Evolutionary conservation across 2,329 filamentous ascomycete genomes (phyloP).

Genomic region (Beauveria brongniartii): DNA sequence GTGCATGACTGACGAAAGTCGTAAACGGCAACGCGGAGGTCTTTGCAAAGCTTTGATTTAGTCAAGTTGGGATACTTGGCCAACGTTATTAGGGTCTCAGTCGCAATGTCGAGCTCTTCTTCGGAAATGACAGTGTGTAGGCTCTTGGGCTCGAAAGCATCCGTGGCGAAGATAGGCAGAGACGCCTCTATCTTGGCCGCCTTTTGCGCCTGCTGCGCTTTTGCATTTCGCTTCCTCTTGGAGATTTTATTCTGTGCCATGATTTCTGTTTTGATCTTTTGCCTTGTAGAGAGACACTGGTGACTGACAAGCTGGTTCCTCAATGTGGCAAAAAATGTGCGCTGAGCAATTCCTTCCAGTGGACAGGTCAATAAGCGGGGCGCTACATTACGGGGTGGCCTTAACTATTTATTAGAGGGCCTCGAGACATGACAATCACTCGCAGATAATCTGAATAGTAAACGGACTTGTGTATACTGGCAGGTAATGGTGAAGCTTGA

Average conservation of each 20-base stretch:
- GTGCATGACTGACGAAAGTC: slow-evolving; percentile 62
- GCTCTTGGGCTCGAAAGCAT: slow-evolving; percentile 36
- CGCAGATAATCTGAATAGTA: too few relatives aligned
- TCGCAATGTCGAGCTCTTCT: slow-evolving; percentile 59
- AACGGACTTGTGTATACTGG: too few relatives aligned
- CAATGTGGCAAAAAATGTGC: background rate
- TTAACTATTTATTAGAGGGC: too few relatives aligned
- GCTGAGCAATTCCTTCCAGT: background rate
- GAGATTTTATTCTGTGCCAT: slow-evolving; percentile 39
- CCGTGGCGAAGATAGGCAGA: slow-evolving; percentile 27
- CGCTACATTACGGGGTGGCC: background rate
- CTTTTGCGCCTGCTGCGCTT: slow-evolving; percentile 29
- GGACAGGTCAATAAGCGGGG: background rate
- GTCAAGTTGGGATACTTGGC: slow-evolving; percentile 52
- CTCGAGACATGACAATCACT: background rate
- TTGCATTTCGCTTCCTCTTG: slow-evolving; percentile 36
- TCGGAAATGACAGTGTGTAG: slow-evolving; percentile 47
- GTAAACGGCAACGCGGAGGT: slow-evolving; percentile 58
- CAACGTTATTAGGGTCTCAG: slow-evolving; percentile 55
- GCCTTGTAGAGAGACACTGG: background rate
- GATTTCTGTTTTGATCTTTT: slow-evolving; percentile 3
- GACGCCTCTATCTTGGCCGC: slow-evolving; percentile 32
- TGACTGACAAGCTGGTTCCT: background rate
- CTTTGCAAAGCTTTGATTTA: slow-evolving; percentile 61
- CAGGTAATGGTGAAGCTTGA: too few relatives aligned